Base-by-base conservation (phyloP, 2,329 filamentous ascomycete species). In the Alternaria postmessia region DNA sequence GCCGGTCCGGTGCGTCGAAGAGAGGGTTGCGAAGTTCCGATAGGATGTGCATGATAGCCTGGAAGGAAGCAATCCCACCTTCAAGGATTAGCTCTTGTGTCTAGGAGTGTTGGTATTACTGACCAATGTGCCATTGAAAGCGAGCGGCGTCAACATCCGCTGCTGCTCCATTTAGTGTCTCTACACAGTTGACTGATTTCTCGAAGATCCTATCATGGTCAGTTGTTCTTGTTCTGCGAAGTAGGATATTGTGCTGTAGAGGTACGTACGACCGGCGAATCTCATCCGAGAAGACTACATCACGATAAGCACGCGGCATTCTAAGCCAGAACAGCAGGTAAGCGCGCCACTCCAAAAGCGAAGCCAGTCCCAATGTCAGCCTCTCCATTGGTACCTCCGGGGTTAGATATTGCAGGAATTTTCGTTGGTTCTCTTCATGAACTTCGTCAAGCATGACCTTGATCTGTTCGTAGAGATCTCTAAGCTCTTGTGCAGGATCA, bases 101-200 rank as follows among this genome's bases (percentile, higher is more conserved):
- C 12, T 26, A 14, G 11, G 38, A 9, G 18, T 9, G 14, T 9
- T 18, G 20, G 46, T 39, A 44, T n/a, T 14, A 59, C 64, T 22
- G 51, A 74, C 75, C 73, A 53, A 79, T 77, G 51, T 79, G 77
- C 77, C 77, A 79, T 22, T 75, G 75, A 47, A 78, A 79, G 3
- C 72, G 73, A 48, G 74, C 76, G 11, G 71, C 75, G 22, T 78
- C 73, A 4, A 74, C 69, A 59, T 79, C 77, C 16, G 73, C 64
- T 5, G 70, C 70, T 3, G 76, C 75, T 26, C 68, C 67, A 44
- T 79, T 79, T 14, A 79, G 59, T 0, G 75, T 74, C 49, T 79
- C 76, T 36, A 79, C 74, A 28, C 73, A 74, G 30, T 74, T 78
- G n/a, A 79, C 66, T 1, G 76, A 78, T 38, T 78, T 78, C 34